A percentile compares a stretch with the other conserved stretches of the same genome.
Evolutionary conservation across 2,329 filamentous ascomycete species (phyloP).

Genomic region (Venturia pyrina): DNA sequence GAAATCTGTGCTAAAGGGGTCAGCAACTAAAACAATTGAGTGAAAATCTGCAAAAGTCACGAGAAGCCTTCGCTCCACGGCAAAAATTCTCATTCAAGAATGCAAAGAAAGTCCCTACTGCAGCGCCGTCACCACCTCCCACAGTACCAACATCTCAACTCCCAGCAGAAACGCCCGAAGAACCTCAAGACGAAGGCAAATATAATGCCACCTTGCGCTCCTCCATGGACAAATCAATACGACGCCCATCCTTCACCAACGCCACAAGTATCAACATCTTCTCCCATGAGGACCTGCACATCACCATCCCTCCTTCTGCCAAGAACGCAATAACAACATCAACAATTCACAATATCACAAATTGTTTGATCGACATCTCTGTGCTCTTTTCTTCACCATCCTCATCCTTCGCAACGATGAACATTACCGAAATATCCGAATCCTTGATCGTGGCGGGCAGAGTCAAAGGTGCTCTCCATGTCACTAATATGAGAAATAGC

Average conservation of each 20-base stretch:
- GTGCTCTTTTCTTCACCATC: background rate
- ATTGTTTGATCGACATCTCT: slow-evolving; percentile 7
- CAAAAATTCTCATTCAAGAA: slow-evolving; percentile 77
- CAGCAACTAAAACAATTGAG: slow-evolving; percentile 71
- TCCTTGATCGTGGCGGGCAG: slow-evolving; percentile 70
- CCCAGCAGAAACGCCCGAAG: background rate
- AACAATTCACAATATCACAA: slow-evolving; percentile 26
- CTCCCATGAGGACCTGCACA: slow-evolving; percentile 58
- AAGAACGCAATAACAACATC: slow-evolving; percentile 63
- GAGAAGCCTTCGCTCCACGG: slow-evolving; percentile 59
- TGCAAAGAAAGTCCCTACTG: slow-evolving; percentile 43
- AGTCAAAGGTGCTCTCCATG: slow-evolving; percentile 70
- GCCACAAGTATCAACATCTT: slow-evolving; percentile 53
- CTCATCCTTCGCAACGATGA: slow-evolving; percentile 54
- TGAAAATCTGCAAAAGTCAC: slow-evolving; percentile 64
- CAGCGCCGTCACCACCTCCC: too few species aligned
- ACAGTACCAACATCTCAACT: slow-evolving; percentile 32
- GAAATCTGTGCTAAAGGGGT: background rate
- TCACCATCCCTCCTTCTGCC: slow-evolving; percentile 64
- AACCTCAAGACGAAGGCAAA: background rate
- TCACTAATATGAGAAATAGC: slow-evolving; percentile 64
- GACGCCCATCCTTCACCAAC: slow-evolving; percentile 47
- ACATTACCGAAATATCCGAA: slow-evolving; percentile 57
- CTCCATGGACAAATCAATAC: slow-evolving; percentile 11
- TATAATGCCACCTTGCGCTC: background rate